Conservation (phyloP, 208 protist species). For the Tritrichomonas foetus region DNA sequence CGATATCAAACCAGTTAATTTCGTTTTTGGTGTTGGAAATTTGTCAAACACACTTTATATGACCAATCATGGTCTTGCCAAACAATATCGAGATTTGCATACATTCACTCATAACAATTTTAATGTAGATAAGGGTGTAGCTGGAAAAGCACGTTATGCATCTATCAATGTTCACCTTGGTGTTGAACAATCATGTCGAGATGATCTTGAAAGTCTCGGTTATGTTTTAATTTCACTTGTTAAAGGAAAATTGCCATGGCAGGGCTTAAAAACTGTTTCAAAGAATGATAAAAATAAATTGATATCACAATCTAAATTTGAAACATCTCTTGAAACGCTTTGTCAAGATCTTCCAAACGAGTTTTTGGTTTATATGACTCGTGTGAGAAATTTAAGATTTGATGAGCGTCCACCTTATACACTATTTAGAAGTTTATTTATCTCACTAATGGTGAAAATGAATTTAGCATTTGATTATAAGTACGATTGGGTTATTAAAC, state of each 20-base stretch:
- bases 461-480: conserved; percentile 18
- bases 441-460: neutral
- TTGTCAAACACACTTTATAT: conserved; percentile 51
- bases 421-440: neutral
- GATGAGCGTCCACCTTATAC: neutral
- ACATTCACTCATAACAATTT: conserved; percentile 97
- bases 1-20: conserved; percentile 95
- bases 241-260: conserved; percentile 21
- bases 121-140: conserved; percentile 95
- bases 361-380: neutral
- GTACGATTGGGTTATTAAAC: neutral
- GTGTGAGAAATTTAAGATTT: neutral
- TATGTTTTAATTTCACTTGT: conserved; percentile 25
- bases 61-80: conserved; percentile 77
- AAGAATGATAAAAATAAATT: neutral
- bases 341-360: conserved; percentile 33
- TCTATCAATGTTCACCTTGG: conserved; percentile 98
- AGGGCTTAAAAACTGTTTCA: neutral
- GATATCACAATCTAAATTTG: neutral
- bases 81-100: conserved; percentile 93
- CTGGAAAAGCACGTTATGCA: conserved; percentile 97
- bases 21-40: conserved; percentile 84
- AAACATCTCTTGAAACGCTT: neutral
- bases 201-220: conserved; percentile 9
- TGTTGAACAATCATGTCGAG: conserved; percentile 74